Evolutionary conservation across 2,329 filamentous ascomycete species (phyloP).

Genomic region (Neobulgaria alba): DNA sequence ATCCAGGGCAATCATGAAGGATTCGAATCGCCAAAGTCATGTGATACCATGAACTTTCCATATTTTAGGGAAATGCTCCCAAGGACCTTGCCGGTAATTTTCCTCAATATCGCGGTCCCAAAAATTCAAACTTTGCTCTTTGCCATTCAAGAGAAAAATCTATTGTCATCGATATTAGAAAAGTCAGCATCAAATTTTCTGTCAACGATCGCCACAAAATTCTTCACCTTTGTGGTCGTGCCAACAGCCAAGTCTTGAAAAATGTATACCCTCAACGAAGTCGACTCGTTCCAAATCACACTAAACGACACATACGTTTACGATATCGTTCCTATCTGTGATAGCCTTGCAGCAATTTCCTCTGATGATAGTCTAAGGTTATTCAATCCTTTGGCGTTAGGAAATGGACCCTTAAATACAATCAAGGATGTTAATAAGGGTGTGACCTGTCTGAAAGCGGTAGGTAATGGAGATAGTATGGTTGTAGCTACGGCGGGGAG

Average conservation of each 20-base stretch:
- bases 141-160: too few relatives aligned
- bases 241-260: too few relatives aligned
- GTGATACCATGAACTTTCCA: too few relatives aligned
- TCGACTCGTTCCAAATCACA: constrained; percentile 21
- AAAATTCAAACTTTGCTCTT: too few relatives aligned
- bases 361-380: constrained; percentile 64
- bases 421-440: constrained; percentile 50
- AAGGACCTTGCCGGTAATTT: too few relatives aligned
- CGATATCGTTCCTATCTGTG: constrained; percentile 29
- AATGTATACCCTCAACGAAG: constrained; percentile 26
- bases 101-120: too few relatives aligned
- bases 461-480: constrained; percentile 38
- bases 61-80: too few relatives aligned
- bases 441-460: constrained; percentile 52
- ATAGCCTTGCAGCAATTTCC: constrained; percentile 40
- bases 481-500: constrained; percentile 57
- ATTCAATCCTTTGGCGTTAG: constrained; percentile 51
- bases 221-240: too few relatives aligned
- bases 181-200: too few relatives aligned
- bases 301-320: constrained; percentile 35
- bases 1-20: too few relatives aligned
- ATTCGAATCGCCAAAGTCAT: too few relatives aligned
- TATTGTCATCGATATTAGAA: too few relatives aligned
- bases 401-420: constrained; percentile 39
- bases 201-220: not conserved